These are phyloP conservation scores for Amaranthus hypochondriacus DNA, from an alignment of 148 eudicot species.

Conservation along the genomic window DNA sequence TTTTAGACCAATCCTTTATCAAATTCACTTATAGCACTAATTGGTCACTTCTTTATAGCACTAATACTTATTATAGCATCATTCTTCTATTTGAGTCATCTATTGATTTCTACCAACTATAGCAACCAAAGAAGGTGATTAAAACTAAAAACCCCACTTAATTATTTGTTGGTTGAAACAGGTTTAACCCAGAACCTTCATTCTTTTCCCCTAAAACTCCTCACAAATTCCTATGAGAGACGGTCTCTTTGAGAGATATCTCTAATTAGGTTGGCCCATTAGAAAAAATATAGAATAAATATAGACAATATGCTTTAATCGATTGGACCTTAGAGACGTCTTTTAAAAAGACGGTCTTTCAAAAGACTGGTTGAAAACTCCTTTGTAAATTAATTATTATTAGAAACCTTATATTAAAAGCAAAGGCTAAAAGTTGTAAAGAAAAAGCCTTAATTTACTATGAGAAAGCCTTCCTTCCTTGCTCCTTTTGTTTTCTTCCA, in stretches of 20 bases:
- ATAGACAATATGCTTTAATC: too few relatives aligned
- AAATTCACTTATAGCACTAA: constrained; percentile 5
- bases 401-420: constrained; percentile 9
- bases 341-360: too few relatives aligned
- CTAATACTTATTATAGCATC: not conserved
- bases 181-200: constrained; percentile 9
- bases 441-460: constrained; percentile 18
- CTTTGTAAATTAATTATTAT: not conserved
- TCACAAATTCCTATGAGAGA: too few relatives aligned
- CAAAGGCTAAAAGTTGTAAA: constrained; percentile 20
- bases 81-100: not conserved
- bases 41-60: not conserved
- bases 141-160: constrained; percentile 10
- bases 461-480: not conserved
- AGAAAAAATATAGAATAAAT: too few relatives aligned
- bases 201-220: constrained; percentile 1
- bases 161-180: constrained; percentile 20
- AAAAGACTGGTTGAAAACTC: too few relatives aligned
- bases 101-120: constrained; percentile 7
- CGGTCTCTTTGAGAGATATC: too few relatives aligned
- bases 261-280: too few relatives aligned
- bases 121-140: constrained; percentile 24
- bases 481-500: constrained; percentile 8
- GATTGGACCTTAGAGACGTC: too few relatives aligned
- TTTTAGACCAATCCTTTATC: not conserved